Evolutionary conservation across 306 rosid species (phyloP), one percentile per base, ranked within the genome.

Genomic region (Mimosa bimucronata): DNA sequence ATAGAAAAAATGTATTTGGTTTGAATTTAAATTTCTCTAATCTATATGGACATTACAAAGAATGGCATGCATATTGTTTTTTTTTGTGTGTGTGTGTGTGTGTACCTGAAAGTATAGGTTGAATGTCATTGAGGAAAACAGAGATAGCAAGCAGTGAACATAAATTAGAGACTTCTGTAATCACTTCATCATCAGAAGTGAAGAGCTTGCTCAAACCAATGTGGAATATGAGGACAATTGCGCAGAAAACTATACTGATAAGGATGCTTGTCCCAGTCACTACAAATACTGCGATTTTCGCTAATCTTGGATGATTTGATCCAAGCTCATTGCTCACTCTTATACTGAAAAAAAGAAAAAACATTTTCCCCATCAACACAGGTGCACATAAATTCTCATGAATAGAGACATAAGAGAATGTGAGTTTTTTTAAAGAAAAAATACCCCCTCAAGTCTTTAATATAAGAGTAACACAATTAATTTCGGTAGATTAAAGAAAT

Each of bases 311-410:
- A 83, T 92, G 80, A 5, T 86, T 89, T 46, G 90, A 91, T 37
- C 97, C 97, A 55, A 92, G 78, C 83, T 92, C 97, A 78, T 92
- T 92, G 83, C 94, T 88, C 15, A 92, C 80, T 41, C 97, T 77
- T 42, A 91, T 69, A 52, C 96, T 92, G 93, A 77, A 81, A 31
- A 19, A 77, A 21, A 18, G 5, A 10, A 38, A 37, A 66, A 25
- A 53, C 38, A 2, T 19, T 13, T 31, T 25, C 18, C 9, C 66
- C 19, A 66, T 78, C 19, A 71, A 30, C 25, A 84, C 19, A 4
- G 18, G 12, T 11, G 9, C 16, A 5, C 70, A 13, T 14, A 31
- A 6, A 2, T 66, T 31, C 10, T 30, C 2, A 66, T 7, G n/a
- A 21, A 41, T 9, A 41, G 16, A 23, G 8, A 41, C 6, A 21